phyloP scores from a whole-genome alignment of 495 filamentous ascomycete genomes.

The Parmelia sp. region DNA sequence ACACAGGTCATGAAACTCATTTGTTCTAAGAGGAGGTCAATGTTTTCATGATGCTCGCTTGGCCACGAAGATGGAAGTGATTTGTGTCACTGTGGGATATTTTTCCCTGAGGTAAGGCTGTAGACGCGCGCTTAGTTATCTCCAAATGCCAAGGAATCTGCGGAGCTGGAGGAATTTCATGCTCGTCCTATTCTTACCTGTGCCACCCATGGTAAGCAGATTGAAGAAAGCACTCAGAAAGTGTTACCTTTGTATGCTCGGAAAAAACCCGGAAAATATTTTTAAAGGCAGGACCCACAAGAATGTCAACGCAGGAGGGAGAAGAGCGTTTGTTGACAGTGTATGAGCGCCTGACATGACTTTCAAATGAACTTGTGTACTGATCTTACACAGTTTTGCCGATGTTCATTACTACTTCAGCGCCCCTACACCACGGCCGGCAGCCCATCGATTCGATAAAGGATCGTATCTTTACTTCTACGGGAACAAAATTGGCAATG shows the following conservation, averaged over 20 bases:
- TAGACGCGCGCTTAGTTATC: constrained; percentile 4
- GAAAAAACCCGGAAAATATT: neutral
- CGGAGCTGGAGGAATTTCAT: neutral
- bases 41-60: neutral
- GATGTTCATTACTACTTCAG: constrained; percentile 89
- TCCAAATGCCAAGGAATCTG: neutral
- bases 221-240: neutral
- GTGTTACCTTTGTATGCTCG: neutral
- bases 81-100: neutral
- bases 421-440: constrained; percentile 59
- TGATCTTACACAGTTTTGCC: constrained; percentile 55
- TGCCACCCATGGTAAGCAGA: neutral
- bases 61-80: neutral
- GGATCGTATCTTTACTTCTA: constrained; percentile 85
- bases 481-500: constrained; percentile 60
- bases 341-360: constrained; percentile 47
- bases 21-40: neutral
- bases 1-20: neutral
- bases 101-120: neutral
- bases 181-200: neutral
- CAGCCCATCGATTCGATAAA: constrained; percentile 83
- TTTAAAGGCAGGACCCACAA: neutral
- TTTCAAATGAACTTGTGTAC: neutral
- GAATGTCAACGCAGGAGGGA: constrained; percentile 70
- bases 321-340: constrained; percentile 74